Base-by-base conservation (phyloP, 2,329 filamentous ascomycete species). In the Trichophaea hybrida region DNA sequence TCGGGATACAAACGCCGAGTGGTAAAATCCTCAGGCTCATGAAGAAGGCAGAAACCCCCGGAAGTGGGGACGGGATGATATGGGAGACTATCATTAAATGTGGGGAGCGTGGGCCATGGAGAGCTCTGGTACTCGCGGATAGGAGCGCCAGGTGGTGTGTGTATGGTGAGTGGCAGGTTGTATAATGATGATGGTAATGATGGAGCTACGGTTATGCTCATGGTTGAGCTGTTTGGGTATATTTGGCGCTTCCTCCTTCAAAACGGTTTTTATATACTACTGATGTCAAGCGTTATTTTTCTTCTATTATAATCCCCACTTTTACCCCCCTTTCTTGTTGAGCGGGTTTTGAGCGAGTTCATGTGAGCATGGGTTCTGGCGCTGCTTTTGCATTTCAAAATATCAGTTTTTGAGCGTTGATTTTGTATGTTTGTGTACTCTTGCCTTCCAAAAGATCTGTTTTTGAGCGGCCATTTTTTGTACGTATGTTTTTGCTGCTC, bases 61-160 rank as follows among this genome's bases (percentile, higher is more conserved):
- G 62, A 5, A 74, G 75, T 31, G 76, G 74, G 50, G 72, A 71
- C 54, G 74, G 74, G 57, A 73, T 83, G 44, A 83, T 81, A 4
- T 94, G 88, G 87, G 88, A 93, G 75, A 93, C 88, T 5, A 88
- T 91, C 53, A 90, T 94, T 74, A 94, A 94, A 74, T 88, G 88
- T 73, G 86, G 85, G 0, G 88, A 94, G 74, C 79, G 80, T 63
- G 88, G 88, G 1, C 79, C 83, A 13, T 94, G 88, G 87, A 78
- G 88, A 64, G 87, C 86, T 0, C 73, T 94, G 62, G 88, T 94
- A 48, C 75, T 93, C 59, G 88, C 88, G 5, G 88, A 94, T 73
- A 79, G 88, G 57, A 90, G 84, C 61, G 87, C 87, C 49, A 77
- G 87, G 67, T 94, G 88, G 88, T 93, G 88, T 69, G 88, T 94